phyloP scores from a whole-genome alignment of 2,329 filamentous ascomycete genomes.

The Diaporthe citri region DNA sequence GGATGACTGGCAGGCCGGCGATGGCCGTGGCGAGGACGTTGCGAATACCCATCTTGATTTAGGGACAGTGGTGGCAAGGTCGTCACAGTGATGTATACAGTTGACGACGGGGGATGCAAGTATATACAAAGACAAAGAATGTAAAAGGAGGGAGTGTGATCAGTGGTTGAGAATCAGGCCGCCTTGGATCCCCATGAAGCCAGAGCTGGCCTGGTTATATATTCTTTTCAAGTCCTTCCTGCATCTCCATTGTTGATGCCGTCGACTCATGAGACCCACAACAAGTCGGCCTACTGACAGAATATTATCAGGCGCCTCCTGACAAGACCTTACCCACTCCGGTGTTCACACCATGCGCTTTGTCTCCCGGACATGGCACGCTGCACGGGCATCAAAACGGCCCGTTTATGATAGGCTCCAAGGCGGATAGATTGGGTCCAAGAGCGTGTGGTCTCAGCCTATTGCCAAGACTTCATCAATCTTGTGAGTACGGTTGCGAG shows the following conservation, averaged over 20 bases:
- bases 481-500: slow-evolving; percentile 14
- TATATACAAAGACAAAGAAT: background rate
- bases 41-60: slow-evolving; percentile 7
- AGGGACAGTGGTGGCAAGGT: background rate
- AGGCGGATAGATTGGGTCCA: background rate
- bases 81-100: slow-evolving; percentile 2
- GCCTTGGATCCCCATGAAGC: background rate
- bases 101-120: background rate
- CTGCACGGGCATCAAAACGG: slow-evolving; percentile 28
- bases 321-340: slow-evolving; percentile 4
- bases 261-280: slow-evolving; percentile 15
- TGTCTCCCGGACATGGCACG: slow-evolving; percentile 1
- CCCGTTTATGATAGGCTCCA: slow-evolving; percentile 11
- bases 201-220: slow-evolving; percentile 1
- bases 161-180: background rate
- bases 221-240: background rate
- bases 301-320: slow-evolving; percentile 6
- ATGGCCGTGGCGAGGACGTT: slow-evolving; percentile 16
- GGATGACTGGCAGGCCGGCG: background rate
- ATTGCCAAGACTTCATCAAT: slow-evolving; percentile 12
- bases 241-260: background rate
- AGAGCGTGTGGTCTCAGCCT: slow-evolving; percentile 20
- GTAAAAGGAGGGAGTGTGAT: background rate
- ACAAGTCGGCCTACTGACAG: slow-evolving; percentile 6
- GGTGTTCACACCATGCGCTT: slow-evolving; percentile 17